Conservation (phyloP, 2,329 filamentous ascomycete species). For the Cercospora canescens region DNA sequence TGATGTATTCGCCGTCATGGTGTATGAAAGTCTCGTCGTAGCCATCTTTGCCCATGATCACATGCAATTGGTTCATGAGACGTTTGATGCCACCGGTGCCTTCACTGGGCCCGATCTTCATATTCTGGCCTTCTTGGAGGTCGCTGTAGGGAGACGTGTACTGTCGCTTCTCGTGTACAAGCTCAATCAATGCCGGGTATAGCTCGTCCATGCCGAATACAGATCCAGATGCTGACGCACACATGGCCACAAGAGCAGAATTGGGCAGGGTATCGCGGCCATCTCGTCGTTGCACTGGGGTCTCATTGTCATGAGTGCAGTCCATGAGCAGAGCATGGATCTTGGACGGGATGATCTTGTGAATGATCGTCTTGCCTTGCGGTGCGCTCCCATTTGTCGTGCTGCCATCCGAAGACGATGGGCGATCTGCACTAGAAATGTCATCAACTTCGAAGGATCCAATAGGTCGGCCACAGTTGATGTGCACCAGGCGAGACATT, state of each 20-base stretch:
- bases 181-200: slow-evolving; percentile 88
- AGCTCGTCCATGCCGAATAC: slow-evolving; percentile 98
- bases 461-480: slow-evolving; percentile 89
- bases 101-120: slow-evolving; percentile 69
- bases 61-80: slow-evolving; percentile 91
- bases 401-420: slow-evolving; percentile 33
- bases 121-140: slow-evolving; percentile 39
- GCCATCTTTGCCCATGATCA: slow-evolving; percentile 89
- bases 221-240: slow-evolving; percentile 87
- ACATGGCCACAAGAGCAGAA: slow-evolving; percentile 93
- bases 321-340: slow-evolving; percentile 98
- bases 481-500: slow-evolving; percentile 87
- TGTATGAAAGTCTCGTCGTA: slow-evolving; percentile 97
- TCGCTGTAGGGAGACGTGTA: slow-evolving; percentile 79
- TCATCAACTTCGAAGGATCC: slow-evolving; percentile 97
- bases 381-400: slow-evolving; percentile 33
- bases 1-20: slow-evolving; percentile 94
- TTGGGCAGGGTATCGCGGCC: slow-evolving; percentile 92
- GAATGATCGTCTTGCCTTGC: slow-evolving; percentile 64
- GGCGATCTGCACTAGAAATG: slow-evolving; percentile 62
- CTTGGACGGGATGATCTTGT: slow-evolving; percentile 80
- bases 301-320: slow-evolving; percentile 98
- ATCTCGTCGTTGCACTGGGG: slow-evolving; percentile 91
- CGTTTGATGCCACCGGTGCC: slow-evolving; percentile 92
- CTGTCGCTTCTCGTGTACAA: slow-evolving; percentile 82